A percentile compares a stretch with the other conserved stretches of the same genome.
These are phyloP conservation scores for Trichoderma simmonsii DNA, from an alignment of 2,329 filamentous ascomycete species.

Conservation along the genomic window DNA sequence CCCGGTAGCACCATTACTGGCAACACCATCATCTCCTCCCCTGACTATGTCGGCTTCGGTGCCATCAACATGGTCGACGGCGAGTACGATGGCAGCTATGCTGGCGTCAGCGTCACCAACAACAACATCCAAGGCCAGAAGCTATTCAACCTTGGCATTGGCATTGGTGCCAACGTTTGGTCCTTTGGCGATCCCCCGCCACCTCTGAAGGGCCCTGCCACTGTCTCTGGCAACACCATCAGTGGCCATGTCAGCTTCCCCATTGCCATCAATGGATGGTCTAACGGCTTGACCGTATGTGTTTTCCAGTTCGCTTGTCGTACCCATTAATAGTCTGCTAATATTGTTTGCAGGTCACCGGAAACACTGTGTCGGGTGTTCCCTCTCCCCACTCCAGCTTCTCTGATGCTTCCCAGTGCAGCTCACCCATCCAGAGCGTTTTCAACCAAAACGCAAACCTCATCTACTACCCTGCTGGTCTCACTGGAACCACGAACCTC, in stretches of 20 bases:
- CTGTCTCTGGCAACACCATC: slow-evolving; percentile 24
- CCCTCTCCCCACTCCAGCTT: slow-evolving; percentile 24
- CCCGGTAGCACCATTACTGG: slow-evolving; percentile 24
- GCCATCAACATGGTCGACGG: slow-evolving; percentile 29
- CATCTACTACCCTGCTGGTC: slow-evolving; percentile 24
- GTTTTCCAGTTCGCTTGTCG: neutral
- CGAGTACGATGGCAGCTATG: slow-evolving; percentile 25
- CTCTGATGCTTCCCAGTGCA: slow-evolving; percentile 24
- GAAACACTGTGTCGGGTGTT: slow-evolving; percentile 24
- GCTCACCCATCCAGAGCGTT: slow-evolving; percentile 19
- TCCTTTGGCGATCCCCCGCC: slow-evolving; percentile 22
- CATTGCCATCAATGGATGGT: slow-evolving; percentile 28
- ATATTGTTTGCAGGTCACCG: slow-evolving; percentile 16
- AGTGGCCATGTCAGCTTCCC: slow-evolving; percentile 25
- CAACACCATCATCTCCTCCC: slow-evolving; percentile 26
- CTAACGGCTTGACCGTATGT: slow-evolving; percentile 22
- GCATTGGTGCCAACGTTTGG: slow-evolving; percentile 27
- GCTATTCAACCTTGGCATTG: slow-evolving; percentile 27
- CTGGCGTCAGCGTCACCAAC: slow-evolving; percentile 25
- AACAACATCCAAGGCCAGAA: slow-evolving; percentile 24
- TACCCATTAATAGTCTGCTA: neutral
- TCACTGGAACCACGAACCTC: slow-evolving; percentile 22
- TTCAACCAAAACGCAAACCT: slow-evolving; percentile 26
- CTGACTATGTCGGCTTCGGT: slow-evolving; percentile 25
- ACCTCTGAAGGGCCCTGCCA: slow-evolving; percentile 21